Percentiles rank a stretch among this genome's conserved stretches.
These are phyloP conservation scores for Epichloe festucae DNA, from an alignment of 2,329 filamentous ascomycete genomes.

Conservation along the genomic window DNA sequence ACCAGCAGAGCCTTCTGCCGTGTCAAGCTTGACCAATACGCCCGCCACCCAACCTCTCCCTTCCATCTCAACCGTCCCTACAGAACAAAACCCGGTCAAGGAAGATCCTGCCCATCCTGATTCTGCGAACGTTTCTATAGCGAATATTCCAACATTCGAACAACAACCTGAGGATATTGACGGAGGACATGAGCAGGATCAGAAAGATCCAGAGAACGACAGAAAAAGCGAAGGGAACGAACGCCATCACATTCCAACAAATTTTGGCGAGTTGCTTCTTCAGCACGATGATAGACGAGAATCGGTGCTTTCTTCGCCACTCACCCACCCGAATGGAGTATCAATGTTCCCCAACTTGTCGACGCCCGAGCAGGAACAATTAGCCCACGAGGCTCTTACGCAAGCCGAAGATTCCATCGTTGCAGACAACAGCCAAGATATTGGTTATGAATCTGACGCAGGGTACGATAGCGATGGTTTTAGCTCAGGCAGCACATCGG, in stretches of 20 bases:
- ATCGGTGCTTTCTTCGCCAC: slow-evolving; percentile 15
- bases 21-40: not conserved
- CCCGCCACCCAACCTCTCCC: not conserved
- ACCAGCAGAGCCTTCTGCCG: not conserved
- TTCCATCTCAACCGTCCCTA: not conserved
- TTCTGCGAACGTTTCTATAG: not conserved
- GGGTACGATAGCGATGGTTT: slow-evolving; percentile 25
- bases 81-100: not conserved
- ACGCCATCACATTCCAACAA: too few relatives aligned
- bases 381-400: slow-evolving; percentile 22
- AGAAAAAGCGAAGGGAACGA: not conserved
- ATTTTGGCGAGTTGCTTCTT: not conserved
- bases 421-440: slow-evolving; percentile 17
- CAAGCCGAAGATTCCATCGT: slow-evolving; percentile 25
- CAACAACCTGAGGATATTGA: not conserved
- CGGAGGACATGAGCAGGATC: not conserved
- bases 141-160: not conserved
- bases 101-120: not conserved
- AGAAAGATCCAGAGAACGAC: not conserved
- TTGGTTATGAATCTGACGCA: slow-evolving; percentile 17
- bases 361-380: slow-evolving; percentile 20
- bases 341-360: slow-evolving; percentile 25
- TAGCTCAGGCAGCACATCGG: slow-evolving; percentile 24
- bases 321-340: slow-evolving; percentile 25
- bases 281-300: slow-evolving; percentile 7